phyloP scores from a whole-genome alignment of 1,139 yeast genomes.

The Yarrowia galli region DNA sequence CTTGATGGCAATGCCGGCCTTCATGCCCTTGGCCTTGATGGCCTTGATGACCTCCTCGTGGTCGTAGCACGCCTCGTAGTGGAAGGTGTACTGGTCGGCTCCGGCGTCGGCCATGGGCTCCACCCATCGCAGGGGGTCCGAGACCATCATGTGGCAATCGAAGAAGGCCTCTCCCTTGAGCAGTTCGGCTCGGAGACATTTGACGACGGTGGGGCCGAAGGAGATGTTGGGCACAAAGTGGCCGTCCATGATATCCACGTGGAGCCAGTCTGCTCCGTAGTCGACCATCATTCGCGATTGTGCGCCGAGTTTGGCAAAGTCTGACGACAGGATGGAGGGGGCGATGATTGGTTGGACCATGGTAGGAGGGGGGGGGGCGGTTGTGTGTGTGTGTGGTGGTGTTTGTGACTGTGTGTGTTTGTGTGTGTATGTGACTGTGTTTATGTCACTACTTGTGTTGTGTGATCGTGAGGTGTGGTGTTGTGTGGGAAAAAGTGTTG shows the following conservation, averaged over 20 bases:
- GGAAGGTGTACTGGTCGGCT: conserved; percentile 96
- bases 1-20: conserved; percentile 92
- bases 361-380: too few species aligned
- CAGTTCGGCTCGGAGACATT: conserved; percentile 75
- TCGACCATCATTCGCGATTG: conserved; percentile 83
- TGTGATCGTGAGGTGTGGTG: too few species aligned
- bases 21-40: conserved; percentile 82
- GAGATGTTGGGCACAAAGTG: conserved; percentile 97
- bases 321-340: conserved; percentile 90
- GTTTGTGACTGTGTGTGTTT: conserved; percentile 21
- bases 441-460: too few species aligned
- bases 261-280: conserved; percentile 92
- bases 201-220: conserved; percentile 88
- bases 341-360: conserved; percentile 74
- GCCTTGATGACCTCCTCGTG: conserved; percentile 76
- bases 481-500: conserved; percentile 26
- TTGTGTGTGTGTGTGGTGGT: conserved; percentile 40
- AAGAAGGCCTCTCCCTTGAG: conserved; percentile 81
- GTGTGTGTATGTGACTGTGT: not conserved
- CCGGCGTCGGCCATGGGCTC: conserved; percentile 92
- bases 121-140: conserved; percentile 95
- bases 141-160: conserved; percentile 99
- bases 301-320: conserved; percentile 86
- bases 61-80: conserved; percentile 88
- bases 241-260: conserved; percentile 98